Evolutionary conservation across 805 yeast genomes (phyloP).

Genomic region (Ascoidea tarda): DNA sequence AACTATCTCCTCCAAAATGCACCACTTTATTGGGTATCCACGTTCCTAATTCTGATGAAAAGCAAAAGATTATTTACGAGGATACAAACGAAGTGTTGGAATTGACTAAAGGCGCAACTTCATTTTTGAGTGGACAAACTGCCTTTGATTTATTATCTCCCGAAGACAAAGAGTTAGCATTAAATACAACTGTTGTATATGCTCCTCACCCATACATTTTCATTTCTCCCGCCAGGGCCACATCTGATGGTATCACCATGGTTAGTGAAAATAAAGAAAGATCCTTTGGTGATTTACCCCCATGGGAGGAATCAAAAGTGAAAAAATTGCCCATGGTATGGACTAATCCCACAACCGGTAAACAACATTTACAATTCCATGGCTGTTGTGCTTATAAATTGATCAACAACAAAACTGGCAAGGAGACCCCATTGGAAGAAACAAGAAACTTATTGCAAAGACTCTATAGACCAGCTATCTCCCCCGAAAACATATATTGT

Average conservation of each 20-base stretch:
- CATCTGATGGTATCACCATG: conserved; percentile 80
- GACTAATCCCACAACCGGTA: conserved; percentile 80
- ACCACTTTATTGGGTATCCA: conserved; percentile 75
- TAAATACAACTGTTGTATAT: conserved; percentile 68
- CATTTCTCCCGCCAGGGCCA: conserved; percentile 69
- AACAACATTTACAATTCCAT: conserved; percentile 76
- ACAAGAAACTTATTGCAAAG: conserved; percentile 61
- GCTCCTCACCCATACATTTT: conserved; percentile 90
- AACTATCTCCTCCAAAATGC: conserved; percentile 71
- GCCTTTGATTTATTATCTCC: conserved; percentile 56
- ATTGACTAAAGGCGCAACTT: conserved; percentile 77
- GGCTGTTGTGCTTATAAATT: conserved; percentile 74
- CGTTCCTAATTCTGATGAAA: conserved; percentile 58
- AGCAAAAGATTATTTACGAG: conserved; percentile 52
- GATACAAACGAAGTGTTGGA: conserved; percentile 50
- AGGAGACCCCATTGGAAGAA: conserved; percentile 46
- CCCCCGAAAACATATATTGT: conserved; percentile 60
- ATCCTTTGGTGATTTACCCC: conserved; percentile 55
- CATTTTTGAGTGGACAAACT: conserved; percentile 72
- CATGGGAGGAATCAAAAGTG: conserved; percentile 69
- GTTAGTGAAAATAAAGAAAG: conserved; percentile 66
- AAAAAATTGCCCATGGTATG: conserved; percentile 77
- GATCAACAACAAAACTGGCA: conserved; percentile 38
- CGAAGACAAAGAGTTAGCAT: conserved; percentile 62
- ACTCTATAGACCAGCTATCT: conserved; percentile 76